A percentile compares a stretch with the other conserved stretches of the same genome.
These are phyloP conservation scores for Tuber aestivum DNA, from an alignment of 495 filamentous ascomycete species.

Conservation along the genomic window DNA sequence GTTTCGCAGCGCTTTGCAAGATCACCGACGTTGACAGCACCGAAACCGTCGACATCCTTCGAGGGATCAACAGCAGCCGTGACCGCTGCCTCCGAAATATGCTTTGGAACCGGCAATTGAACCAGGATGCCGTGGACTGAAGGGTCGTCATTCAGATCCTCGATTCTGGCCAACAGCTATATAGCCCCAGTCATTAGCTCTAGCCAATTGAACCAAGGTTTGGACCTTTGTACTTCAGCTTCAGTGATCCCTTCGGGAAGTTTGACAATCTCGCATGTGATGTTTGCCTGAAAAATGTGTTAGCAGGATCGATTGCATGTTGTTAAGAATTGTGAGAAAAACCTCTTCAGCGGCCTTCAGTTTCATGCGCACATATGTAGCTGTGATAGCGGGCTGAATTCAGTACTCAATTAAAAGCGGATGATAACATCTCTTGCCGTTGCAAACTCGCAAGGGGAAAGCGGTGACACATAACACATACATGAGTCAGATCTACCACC, in stretches of 20 bases:
- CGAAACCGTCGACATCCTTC: slow-evolving; percentile 98
- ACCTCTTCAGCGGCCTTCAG: slow-evolving; percentile 94
- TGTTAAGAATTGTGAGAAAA: slow-evolving; percentile 18
- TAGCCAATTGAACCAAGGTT: not conserved
- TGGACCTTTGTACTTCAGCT: slow-evolving; percentile 49
- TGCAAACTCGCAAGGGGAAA: slow-evolving; percentile 3
- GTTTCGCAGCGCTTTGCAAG: slow-evolving; percentile 86
- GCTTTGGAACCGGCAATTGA: slow-evolving; percentile 80
- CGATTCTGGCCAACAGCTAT: slow-evolving; percentile 68
- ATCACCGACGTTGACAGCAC: slow-evolving; percentile 86
- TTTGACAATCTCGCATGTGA: slow-evolving; percentile 76
- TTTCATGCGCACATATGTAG: slow-evolving; percentile 99
- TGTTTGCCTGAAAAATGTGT: slow-evolving; percentile 62
- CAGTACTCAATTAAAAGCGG: not conserved
- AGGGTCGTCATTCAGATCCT: slow-evolving; percentile 77
- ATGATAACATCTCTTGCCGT: not conserved
- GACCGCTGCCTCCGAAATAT: slow-evolving; percentile 80
- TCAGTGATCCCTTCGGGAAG: slow-evolving; percentile 77
- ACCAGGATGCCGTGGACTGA: slow-evolving; percentile 87
- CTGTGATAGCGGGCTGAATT: slow-evolving; percentile 46
- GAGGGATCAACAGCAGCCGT: slow-evolving; percentile 84
- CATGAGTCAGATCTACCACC: slow-evolving; percentile 88
- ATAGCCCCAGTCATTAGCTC: not conserved
- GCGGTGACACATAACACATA: slow-evolving; percentile 47
- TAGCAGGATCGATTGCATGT: slow-evolving; percentile 3